Conservation (phyloP, 2,329 filamentous ascomycete genomes). For the Thielaviopsis ethacetica region DNA sequence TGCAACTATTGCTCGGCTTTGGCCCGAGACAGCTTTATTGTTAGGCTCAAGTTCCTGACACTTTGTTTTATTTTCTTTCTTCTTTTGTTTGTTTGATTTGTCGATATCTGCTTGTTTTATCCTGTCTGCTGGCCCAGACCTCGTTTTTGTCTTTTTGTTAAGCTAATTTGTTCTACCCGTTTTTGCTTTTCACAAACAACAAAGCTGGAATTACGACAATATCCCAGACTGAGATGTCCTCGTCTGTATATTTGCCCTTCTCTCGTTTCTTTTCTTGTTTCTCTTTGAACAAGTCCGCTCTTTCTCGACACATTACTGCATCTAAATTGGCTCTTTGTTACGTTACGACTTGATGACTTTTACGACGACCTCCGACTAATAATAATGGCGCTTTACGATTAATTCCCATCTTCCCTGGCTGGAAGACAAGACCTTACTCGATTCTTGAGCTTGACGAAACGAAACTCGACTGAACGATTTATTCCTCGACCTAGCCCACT, state of each 20-base stretch:
- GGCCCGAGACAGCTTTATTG: slow-evolving; percentile 2
- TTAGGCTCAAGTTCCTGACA: background rate
- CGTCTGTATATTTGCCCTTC: background rate
- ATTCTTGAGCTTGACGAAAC: slow-evolving; percentile 5
- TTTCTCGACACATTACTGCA: background rate
- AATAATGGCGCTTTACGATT: slow-evolving; percentile 1
- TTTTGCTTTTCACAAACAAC: background rate
- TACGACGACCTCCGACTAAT: background rate
- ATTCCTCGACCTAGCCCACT: background rate
- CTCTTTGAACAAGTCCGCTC: slow-evolving; percentile 1
- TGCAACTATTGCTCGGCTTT: background rate
- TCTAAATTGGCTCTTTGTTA: background rate
- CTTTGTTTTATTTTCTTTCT: slow-evolving; percentile 1
- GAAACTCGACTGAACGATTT: background rate
- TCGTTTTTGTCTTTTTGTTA: slow-evolving; percentile 1
- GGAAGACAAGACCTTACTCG: background rate
- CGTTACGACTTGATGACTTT: slow-evolving; percentile 4
- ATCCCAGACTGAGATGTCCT: background rate
- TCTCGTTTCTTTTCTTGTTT: background rate
- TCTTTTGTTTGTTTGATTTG: background rate
- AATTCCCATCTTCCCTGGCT: background rate
- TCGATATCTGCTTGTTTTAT: background rate
- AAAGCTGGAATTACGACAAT: background rate
- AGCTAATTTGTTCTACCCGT: background rate
- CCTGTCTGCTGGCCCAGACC: background rate